Conservation (phyloP, 768 basidiomycete species). For the Suillus tomentosus region DNA sequence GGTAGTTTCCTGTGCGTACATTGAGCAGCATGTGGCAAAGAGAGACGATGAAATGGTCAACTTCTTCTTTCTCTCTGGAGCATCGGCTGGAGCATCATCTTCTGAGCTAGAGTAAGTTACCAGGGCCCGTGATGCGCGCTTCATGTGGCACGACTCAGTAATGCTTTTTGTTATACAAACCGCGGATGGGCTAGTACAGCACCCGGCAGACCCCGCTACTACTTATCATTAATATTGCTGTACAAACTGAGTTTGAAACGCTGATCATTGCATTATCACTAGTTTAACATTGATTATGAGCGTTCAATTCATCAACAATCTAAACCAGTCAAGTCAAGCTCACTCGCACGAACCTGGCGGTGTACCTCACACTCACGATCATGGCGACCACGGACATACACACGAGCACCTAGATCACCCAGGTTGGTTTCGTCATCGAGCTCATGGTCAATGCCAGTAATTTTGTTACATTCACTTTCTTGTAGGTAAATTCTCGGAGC, state of each 20-base stretch:
- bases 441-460: background rate
- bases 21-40: constrained; percentile 10
- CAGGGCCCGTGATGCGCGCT: constrained; percentile 31
- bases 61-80: constrained; percentile 44
- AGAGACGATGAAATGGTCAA: constrained; percentile 17
- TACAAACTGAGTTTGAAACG: background rate
- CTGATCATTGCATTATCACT: background rate
- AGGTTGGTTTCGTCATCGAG: constrained; percentile 46
- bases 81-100: constrained; percentile 30
- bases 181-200: background rate
- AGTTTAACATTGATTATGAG: constrained; percentile 42
- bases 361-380: constrained; percentile 49
- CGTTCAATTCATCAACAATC: constrained; percentile 77
- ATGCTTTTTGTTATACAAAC: background rate
- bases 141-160: constrained; percentile 20
- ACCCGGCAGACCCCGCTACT: background rate
- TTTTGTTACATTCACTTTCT: background rate
- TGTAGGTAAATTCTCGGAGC: constrained; percentile 86
- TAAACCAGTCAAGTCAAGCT: constrained; percentile 38
- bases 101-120: constrained; percentile 57
- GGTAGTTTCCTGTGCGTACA: constrained; percentile 58
- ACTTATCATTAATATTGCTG: background rate
- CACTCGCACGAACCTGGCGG: constrained; percentile 56
- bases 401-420: constrained; percentile 92
- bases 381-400: constrained; percentile 89